Base-by-base conservation (phyloP, 2,329 filamentous ascomycete species). In the Xylaria sp. region DNA sequence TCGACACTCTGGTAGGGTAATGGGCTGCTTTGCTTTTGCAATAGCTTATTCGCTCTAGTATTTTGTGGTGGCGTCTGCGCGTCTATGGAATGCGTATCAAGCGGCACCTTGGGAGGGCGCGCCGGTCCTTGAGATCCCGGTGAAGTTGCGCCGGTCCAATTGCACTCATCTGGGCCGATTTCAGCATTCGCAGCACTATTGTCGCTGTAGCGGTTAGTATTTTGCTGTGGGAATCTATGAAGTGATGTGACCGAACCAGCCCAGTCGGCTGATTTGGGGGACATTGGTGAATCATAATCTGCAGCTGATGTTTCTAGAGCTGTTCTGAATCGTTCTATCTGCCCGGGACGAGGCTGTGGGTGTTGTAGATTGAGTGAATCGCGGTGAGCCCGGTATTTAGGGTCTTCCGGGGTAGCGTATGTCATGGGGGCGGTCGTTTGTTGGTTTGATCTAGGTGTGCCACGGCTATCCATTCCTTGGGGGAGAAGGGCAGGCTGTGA, bases 321-420 rank as follows among this genome's bases (percentile, higher is more conserved):
- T 25, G 85, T 90, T 69, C 90, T 87, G 75, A 92, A 91, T 25
- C 88, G 87, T 72, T 90, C 86, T 0, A 88, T 91, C 58, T 90
- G 87, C 0, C 90, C 90, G 17, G 85, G 87, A 27, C 90, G 82
- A 8, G 91, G 91, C 73, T 93, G 90, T 5, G 91, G 91, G 75
- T 94, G 91, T 72, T 92, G 87, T 38, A 94, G 79, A 70, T 92
- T 92, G 58, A 93, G 75, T 25, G 90, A 93, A 77, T 93, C 91
- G 68, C 91, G 88, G 74, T 93, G 90, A 58, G 90, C 90, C 75
- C 90, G 89, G 75, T 93, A 93, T 75, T 93, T 93, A 47, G 90
- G 90, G 68, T 93, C 89, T 70, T 86, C 88, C 29, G 80, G 79
- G 4, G 82, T 83, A 70, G 84, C 81, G 60, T 85, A 85, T 2